These are phyloP conservation scores for Podaxis sp. DNA, from an alignment of 768 basidiomycete species.

Conservation along the genomic window DNA sequence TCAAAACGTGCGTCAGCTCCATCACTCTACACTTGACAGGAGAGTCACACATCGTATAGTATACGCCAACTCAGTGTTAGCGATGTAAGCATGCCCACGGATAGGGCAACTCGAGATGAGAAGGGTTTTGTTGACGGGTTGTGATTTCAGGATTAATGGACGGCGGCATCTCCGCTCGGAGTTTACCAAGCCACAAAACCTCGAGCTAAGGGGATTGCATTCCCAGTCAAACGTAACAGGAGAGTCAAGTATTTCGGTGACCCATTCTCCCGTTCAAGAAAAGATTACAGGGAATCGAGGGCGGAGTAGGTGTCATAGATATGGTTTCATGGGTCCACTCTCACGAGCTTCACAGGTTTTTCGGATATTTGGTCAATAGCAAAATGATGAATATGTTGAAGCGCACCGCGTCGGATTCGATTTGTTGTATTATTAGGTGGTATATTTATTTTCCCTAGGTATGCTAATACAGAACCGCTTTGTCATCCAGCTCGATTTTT, in stretches of 20 bases:
- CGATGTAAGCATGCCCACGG: constrained; percentile 3
- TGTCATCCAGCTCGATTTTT: background rate
- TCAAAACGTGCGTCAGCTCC: constrained; percentile 5
- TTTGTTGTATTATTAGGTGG: background rate
- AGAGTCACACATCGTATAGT: background rate
- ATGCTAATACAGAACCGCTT: background rate
- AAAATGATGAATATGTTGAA: background rate
- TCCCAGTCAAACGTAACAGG: background rate
- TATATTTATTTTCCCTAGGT: background rate
- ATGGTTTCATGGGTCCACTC: background rate
- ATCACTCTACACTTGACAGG: background rate
- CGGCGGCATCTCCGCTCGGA: constrained; percentile 13
- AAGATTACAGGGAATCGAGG: background rate
- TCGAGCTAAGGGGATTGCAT: background rate
- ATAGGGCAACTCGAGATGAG: background rate
- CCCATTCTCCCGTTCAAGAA: background rate
- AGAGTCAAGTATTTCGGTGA: background rate
- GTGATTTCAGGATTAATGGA: constrained; percentile 5
- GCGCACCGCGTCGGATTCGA: background rate
- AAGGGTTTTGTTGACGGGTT: background rate
- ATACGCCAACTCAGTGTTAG: constrained; percentile 13
- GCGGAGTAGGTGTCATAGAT: background rate
- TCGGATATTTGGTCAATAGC: background rate
- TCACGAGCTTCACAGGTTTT: background rate
- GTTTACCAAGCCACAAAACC: background rate